Evolutionary conservation across 2,329 filamentous ascomycete species (phyloP), one percentile per base, ranked within the genome.

Genomic region (Chaetomiaceae sp.): DNA sequence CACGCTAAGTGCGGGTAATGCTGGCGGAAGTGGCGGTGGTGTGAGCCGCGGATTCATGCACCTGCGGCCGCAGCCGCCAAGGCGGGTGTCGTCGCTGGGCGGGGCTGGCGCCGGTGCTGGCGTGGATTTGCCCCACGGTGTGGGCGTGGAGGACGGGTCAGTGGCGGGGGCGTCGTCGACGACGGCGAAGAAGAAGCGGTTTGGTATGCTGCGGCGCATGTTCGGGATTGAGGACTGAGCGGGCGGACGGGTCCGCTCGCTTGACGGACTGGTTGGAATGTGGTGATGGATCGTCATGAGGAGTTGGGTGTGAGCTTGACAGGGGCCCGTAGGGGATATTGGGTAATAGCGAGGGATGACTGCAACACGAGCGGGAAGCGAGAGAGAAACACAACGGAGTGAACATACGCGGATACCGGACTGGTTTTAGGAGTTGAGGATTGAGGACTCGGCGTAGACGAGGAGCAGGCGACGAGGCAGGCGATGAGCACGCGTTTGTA

Each of bases 111-210:
- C 51, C 14, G 51, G 48, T 15, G 36, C 45, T 34, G 30, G 29
- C 27, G 2, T 44, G 38, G 9, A 15, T 45, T n/a, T n/a, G n/a
- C n/a, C n/a, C n/a, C n/a, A n/a, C n/a, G n/a, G n/a, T n/a, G n/a
- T n/a, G n/a, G n/a, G n/a, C n/a, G n/a, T n/a, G n/a, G n/a, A n/a
- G 30, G 38, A 42, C 14, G 48, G 47, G 33, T 42, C 38, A 7
- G 35, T 50, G 26, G 40, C 38, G 32, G 53, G 29, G 30, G 45
- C 34, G 19, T 47, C 48, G 52, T 50, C 27, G 53, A 51, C 7
- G 30, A 61, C 56, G n/a, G n/a, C n/a, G 51, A 73, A 66, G 67
- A 79, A 76, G 68, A 87, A 86, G 73, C 85, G 83, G 65, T 87
- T 88, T 63, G 73, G 74, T 34, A 67, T 71, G 45, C 64, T 88